Evolutionary conservation across 1,139 yeast genomes (phyloP).

Genomic region (Yamadazyma pseudoaaseri): DNA sequence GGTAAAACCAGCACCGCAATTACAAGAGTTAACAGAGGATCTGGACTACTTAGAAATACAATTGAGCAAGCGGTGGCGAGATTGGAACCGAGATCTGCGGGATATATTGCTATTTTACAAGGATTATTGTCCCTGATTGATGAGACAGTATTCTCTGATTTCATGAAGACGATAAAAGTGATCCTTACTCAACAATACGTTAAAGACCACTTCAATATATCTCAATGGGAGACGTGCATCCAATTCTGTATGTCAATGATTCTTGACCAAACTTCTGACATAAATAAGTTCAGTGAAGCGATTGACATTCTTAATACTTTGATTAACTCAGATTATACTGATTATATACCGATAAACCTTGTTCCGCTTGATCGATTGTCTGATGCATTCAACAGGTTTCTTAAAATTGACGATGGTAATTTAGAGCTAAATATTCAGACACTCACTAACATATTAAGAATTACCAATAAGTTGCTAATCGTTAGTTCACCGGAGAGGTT

Average conservation of each 20-base stretch:
- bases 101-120: slow-evolving; percentile 5
- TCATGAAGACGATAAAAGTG: slow-evolving; percentile 9
- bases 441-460: slow-evolving; percentile 4
- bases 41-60: slow-evolving; percentile 9
- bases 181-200: slow-evolving; percentile 14
- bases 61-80: slow-evolving; percentile 8
- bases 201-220: slow-evolving; percentile 13
- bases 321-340: slow-evolving; percentile 4
- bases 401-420: background rate
- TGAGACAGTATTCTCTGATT: slow-evolving; percentile 8
- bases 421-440: background rate
- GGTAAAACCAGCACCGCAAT: slow-evolving; percentile 8
- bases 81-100: slow-evolving; percentile 8
- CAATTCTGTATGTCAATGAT: slow-evolving; percentile 4
- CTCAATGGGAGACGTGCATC: slow-evolving; percentile 10
- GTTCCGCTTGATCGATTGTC: slow-evolving; percentile 2
- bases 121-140: slow-evolving; percentile 8
- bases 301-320: slow-evolving; percentile 6
- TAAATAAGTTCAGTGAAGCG: slow-evolving; percentile 2
- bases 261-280: background rate
- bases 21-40: slow-evolving; percentile 7
- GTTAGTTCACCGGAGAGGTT: slow-evolving; percentile 10
- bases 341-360: slow-evolving; percentile 1
- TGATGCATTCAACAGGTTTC: background rate
- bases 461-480: slow-evolving; percentile 11